These are phyloP conservation scores for Sporothrix sp. DNA, from an alignment of 2,329 filamentous ascomycete genomes.

Conservation along the genomic window DNA sequence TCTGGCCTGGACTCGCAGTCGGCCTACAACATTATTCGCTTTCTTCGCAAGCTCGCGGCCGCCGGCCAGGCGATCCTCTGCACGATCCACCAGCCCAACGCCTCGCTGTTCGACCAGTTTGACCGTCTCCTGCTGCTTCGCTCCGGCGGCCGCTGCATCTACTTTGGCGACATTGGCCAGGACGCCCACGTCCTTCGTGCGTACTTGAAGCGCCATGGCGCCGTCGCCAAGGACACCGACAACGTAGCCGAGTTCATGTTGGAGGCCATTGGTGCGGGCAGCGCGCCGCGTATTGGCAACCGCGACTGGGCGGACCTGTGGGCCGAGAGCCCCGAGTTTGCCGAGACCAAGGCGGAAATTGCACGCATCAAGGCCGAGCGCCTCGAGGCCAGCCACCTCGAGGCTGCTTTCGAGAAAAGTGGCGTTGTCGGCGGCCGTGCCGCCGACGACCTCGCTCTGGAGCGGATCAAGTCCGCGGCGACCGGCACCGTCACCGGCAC, in stretches of 20 bases:
- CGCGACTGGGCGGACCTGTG: slow-evolving; percentile 76
- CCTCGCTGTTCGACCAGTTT: slow-evolving; percentile 78
- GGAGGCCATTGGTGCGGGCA: slow-evolving; percentile 70
- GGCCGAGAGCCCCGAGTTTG: slow-evolving; percentile 62
- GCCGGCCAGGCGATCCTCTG: slow-evolving; percentile 82
- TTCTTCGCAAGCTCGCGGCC: slow-evolving; percentile 65
- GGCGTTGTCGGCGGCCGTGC: slow-evolving; percentile 4
- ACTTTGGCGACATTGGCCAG: slow-evolving; percentile 74
- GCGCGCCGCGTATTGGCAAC: slow-evolving; percentile 59
- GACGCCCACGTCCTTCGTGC: slow-evolving; percentile 62
- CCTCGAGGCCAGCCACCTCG: slow-evolving; percentile 26
- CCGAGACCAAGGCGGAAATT: slow-evolving; percentile 56
- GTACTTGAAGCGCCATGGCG: slow-evolving; percentile 51
- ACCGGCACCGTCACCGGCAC: no score
- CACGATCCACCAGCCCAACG: slow-evolving; percentile 86
- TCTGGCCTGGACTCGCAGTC: slow-evolving; percentile 63
- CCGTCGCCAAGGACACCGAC: slow-evolving; percentile 44
- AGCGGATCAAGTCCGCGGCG: slow-evolving; percentile 21
- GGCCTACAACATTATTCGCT: slow-evolving; percentile 68
- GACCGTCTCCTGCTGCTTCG: slow-evolving; percentile 72
- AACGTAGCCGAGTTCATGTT: slow-evolving; percentile 74
- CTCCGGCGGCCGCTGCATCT: slow-evolving; percentile 69
- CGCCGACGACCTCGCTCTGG: background rate
- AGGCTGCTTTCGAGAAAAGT: slow-evolving; percentile 17
- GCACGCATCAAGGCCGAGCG: slow-evolving; percentile 54